Base-by-base conservation (phyloP, 2,329 filamentous ascomycete genomes). In the Curvularia spicifera region DNA sequence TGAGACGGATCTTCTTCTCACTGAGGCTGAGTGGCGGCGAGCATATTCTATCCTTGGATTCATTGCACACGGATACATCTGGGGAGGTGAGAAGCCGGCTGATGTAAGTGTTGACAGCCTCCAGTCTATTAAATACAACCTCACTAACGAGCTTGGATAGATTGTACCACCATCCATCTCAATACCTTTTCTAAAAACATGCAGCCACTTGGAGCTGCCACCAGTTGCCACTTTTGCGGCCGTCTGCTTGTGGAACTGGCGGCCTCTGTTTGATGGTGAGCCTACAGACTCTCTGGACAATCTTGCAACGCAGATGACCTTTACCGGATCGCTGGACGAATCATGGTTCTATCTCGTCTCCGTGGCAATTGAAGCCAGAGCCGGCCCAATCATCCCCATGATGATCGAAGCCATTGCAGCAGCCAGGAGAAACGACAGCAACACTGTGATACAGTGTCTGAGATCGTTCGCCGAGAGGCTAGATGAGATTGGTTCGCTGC, bases 281-380 rank as follows among this genome's bases (percentile, higher is more conserved):
- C 85, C 86, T 35, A 87, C 95, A 56, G 91, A 96, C 71, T 87
- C 87, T 63, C 84, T 98, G 45, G 89, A 95, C 71, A 98, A 99
- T 70, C 84, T 99, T 55, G 88, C 91, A 40, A 95, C 91, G 2
- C 83, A 98, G 60, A 87, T 88, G 70, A 97, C 95, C 15, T 96
- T 97, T 73, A 98, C 95, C 15, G 95, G 95, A 50, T 93, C 93
- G 7, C 82, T 96, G 54, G 95, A 99, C 74, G 95, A 99, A 79
- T 97, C 95, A 62, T 99, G 95, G 95, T 99, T 99, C 75, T 99
- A 98, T 75, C 84, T 99, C 12, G 87, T 98, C 51, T 97, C 93
- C 0, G 91, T 97, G 3, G 95, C 94, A 61, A 97, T 99, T 64
- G 95, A 99, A 79, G 93, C 93, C 53, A 89, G 92, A 55, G 94